Conservation (phyloP, 768 basidiomycete genomes). For the Pleurotus tuoliensis region DNA sequence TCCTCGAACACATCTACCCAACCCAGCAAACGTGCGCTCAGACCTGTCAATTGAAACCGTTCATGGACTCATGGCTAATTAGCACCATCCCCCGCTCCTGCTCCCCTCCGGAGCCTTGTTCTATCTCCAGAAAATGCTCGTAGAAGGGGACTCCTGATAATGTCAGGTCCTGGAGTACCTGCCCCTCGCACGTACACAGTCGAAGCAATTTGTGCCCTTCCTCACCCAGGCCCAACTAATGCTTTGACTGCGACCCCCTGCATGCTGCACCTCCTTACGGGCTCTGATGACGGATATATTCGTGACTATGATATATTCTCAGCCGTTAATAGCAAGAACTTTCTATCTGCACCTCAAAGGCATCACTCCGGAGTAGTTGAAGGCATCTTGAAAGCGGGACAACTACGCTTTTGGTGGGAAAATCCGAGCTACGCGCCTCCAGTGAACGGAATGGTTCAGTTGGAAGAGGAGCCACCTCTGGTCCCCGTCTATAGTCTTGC, state of each 20-base stretch:
- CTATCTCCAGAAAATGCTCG: constrained; percentile 56
- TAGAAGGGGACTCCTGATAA: constrained; percentile 36
- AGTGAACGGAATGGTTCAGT: constrained; percentile 20
- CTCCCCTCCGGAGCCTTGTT: constrained; percentile 34
- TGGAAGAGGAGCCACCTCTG: constrained; percentile 46
- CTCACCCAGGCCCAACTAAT: constrained; percentile 85
- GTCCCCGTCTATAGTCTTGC: constrained; percentile 87
- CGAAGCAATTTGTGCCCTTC: constrained; percentile 88
- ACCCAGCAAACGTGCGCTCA: constrained; percentile 29
- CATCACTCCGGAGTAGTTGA: constrained; percentile 90
- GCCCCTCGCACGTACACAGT: constrained; percentile 71
- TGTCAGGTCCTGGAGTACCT: constrained; percentile 21
- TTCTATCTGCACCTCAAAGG: constrained; percentile 84
- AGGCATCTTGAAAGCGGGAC: constrained; percentile 86
- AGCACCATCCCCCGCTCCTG: constrained; percentile 24
- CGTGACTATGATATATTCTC: constrained; percentile 90
- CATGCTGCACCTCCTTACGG: constrained; percentile 85
- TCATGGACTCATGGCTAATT: constrained; percentile 13
- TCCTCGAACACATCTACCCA: constrained; percentile 17
- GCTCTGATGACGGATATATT: constrained; percentile 91
- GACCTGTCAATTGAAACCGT: neutral
- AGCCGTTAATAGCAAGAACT: constrained; percentile 82
- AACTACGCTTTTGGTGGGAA: constrained; percentile 89
- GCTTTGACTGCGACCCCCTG: constrained; percentile 83
- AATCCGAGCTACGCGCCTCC: constrained; percentile 45